Evolutionary conservation across 345 rosid species (phyloP).

Genomic region (Geranium rotundifolium): DNA sequence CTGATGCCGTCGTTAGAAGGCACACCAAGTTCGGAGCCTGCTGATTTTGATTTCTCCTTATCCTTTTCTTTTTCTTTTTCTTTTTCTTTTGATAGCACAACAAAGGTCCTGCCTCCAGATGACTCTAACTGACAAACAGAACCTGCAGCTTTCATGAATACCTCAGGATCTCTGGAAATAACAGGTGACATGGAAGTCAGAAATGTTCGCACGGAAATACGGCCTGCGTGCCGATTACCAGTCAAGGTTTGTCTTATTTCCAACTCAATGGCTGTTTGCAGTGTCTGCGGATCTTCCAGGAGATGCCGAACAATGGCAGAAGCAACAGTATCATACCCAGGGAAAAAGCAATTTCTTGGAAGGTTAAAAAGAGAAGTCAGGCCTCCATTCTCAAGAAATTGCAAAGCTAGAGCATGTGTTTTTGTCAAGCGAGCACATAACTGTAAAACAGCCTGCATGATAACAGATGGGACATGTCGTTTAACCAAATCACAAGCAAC

Average conservation of each 20-base stretch:
- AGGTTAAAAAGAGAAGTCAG: constrained; percentile 68
- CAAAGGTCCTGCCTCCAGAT: constrained; percentile 70
- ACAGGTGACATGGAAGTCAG: constrained; percentile 87
- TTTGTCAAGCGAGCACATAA: constrained; percentile 89
- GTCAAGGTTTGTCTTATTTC: constrained; percentile 76
- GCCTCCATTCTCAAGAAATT: constrained; percentile 81
- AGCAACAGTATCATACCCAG: constrained; percentile 84
- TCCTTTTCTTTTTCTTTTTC: constrained; percentile 76
- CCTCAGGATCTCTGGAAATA: constrained; percentile 75
- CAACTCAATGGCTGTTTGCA: constrained; percentile 94
- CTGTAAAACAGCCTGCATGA: constrained; percentile 97
- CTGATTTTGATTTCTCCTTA: constrained; percentile 50
- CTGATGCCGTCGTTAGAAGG: constrained; percentile 53
- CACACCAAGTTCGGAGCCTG: constrained; percentile 46
- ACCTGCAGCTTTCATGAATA: constrained; percentile 79
- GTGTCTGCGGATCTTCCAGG: constrained; percentile 92
- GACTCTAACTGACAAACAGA: constrained; percentile 82
- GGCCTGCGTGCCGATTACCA: constrained; percentile 67
- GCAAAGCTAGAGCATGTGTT: constrained; percentile 61
- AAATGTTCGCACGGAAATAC: constrained; percentile 50
- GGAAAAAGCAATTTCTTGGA: constrained; percentile 75
- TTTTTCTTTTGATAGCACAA: constrained; percentile 67
- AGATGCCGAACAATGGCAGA: constrained; percentile 82
- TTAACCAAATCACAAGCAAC: constrained; percentile 65
- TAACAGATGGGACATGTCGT: constrained; percentile 71